Evolutionary conservation across 257 asterid genomes (phyloP), one percentile per base, ranked within the genome.

Genomic region (Salvia rosmarinus): DNA sequence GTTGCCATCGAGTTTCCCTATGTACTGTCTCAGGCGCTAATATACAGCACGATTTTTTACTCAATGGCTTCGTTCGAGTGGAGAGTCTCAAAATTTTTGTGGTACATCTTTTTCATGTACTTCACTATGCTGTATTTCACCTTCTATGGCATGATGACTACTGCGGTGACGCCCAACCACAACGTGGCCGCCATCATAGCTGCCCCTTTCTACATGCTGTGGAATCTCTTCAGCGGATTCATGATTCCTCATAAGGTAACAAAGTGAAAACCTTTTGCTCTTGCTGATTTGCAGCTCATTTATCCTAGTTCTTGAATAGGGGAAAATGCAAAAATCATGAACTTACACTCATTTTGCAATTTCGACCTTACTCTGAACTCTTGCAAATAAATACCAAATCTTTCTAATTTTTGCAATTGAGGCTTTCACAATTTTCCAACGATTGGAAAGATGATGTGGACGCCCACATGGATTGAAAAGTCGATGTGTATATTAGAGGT

Each of bases 191-290:
- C 95, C 28, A 86, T 94, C 46, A 71, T 91, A 10, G 88, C 87
- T 12, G 93, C 97, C 0, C 95, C 97, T 0, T 90, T 94, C 82
- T 94, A 79, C 61, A 83, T 82, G 84, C 34, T 90, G 83, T 94
- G 98, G 97, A 90, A 89, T 77, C 88, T 94, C 47, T 91, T 94
- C 84, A 86, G 92, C 28, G 95, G 95, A 68, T 88, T 88, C 90
- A 88, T 85, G 90, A 68, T 88, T 39, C 80, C 95, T 35, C 86
- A 79, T 78, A 84, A 76, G 88, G 92, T 88, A 72, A n/a, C n/a
- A n/a, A n/a, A n/a, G n/a, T n/a, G n/a, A n/a, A n/a, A n/a, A n/a
- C n/a, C n/a, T n/a, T n/a, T n/a, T n/a, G n/a, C n/a, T n/a, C n/a
- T n/a, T n/a, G n/a, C n/a, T n/a, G n/a, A n/a, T n/a, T n/a, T n/a